A percentile compares a stretch with the other conserved stretches of the same genome.
Conservation (phyloP, 208 protist species). For the Porcisia hertigi region DNA sequence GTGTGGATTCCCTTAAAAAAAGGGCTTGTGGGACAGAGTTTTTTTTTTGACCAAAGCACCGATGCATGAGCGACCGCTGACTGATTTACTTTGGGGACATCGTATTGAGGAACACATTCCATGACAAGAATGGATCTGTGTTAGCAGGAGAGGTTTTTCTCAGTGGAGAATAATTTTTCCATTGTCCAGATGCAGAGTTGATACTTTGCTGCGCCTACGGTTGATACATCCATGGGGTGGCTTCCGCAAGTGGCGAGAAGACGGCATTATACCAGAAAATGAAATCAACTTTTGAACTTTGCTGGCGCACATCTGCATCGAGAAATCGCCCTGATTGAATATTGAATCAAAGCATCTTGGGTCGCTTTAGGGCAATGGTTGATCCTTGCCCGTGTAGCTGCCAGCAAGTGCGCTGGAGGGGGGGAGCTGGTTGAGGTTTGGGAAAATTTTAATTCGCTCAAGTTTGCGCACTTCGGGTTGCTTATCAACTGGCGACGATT, state of each 20-base stretch:
- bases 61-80: background rate
- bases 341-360: background rate
- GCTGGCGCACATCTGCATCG: background rate
- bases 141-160: background rate
- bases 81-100: background rate
- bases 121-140: background rate
- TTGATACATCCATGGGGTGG: background rate
- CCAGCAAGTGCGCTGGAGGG: too few species aligned
- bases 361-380: background rate
- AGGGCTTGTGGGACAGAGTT: background rate
- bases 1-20: too few species aligned
- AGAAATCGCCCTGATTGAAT: background rate
- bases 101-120: background rate
- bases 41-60: background rate
- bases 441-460: background rate
- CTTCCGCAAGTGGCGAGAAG: background rate
- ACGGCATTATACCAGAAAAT: too few species aligned
- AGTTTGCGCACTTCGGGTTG: background rate
- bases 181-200: background rate
- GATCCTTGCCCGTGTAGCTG: background rate
- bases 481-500: background rate
- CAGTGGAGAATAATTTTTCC: background rate
- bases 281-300: background rate
- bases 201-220: background rate
- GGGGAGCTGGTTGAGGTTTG: background rate